Conservation (phyloP, 2,329 filamentous ascomycete genomes). For the Aspergillus candidus region DNA sequence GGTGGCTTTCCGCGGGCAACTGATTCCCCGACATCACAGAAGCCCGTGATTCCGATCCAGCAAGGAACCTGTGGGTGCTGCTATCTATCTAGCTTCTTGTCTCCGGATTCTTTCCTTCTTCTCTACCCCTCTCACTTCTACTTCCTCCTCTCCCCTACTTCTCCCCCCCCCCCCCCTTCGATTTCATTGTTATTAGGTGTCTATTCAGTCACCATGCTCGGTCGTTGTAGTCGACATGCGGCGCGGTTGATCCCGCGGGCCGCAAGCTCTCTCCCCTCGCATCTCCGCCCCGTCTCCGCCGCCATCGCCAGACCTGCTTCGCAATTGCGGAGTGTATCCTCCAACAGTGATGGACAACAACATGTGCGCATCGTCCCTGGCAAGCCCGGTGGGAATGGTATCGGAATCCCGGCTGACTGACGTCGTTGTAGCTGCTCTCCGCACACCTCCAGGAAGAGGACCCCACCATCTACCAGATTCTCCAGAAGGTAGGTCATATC, state of each 20-base stretch:
- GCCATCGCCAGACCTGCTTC: conserved; percentile 18
- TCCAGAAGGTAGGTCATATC: conserved; percentile 65
- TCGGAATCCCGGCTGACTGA: conserved; percentile 6
- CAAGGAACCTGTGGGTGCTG: neutral
- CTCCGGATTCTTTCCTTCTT: conserved; percentile 17
- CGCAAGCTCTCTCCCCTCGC: conserved; percentile 22
- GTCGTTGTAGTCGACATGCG: conserved; percentile 32
- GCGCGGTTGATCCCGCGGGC: conserved; percentile 28
- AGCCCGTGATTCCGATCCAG: conserved; percentile 15
- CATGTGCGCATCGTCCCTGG: conserved; percentile 23
- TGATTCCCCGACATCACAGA: conserved; percentile 16
- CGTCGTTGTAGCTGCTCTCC: conserved; percentile 61
- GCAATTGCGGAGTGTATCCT: conserved; percentile 35
- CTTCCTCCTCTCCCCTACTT: conserved; percentile 24
- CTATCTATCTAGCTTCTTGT: neutral
- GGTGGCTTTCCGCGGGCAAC: conserved; percentile 35
- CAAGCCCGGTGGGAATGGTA: conserved; percentile 2
- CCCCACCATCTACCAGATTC: conserved; percentile 77
- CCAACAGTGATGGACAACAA: conserved; percentile 38
- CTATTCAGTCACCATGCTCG: conserved; percentile 18
- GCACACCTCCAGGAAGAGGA: conserved; percentile 77
- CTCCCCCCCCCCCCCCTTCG: conserved; percentile 17
- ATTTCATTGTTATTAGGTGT: conserved; percentile 1
- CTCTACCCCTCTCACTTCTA: conserved; percentile 7
- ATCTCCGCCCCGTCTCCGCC: conserved; percentile 17